A percentile compares a stretch with the other conserved stretches of the same genome.
Evolutionary conservation across 352 stramenopile species (phyloP).

Genomic region (Phytophthora podocarpi): DNA sequence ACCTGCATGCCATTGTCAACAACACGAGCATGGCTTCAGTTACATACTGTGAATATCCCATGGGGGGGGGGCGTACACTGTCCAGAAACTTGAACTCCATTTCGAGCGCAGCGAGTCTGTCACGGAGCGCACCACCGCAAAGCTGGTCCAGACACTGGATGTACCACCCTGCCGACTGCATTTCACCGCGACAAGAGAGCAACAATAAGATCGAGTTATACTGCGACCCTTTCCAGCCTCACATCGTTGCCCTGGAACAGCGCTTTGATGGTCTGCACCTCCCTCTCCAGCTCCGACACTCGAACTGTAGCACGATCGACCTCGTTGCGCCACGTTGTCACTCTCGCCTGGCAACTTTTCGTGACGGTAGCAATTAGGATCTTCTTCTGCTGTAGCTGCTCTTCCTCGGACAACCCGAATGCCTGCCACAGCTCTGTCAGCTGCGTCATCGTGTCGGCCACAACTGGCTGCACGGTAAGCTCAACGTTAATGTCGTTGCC

Average conservation of each 20-base stretch:
- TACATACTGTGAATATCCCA: too few relatives aligned
- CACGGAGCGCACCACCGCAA: slow-evolving; percentile 25
- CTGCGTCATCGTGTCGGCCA: slow-evolving; percentile 15
- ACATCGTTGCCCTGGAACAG: slow-evolving; percentile 41
- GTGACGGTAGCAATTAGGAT: slow-evolving; percentile 26
- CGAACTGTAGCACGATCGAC: slow-evolving; percentile 2
- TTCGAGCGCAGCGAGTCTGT: slow-evolving; percentile 41
- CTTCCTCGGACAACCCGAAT: slow-evolving; percentile 34
- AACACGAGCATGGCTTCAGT: background rate
- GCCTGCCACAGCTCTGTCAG: slow-evolving; percentile 39
- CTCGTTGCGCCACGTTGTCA: slow-evolving; percentile 23
- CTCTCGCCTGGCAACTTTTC: slow-evolving; percentile 18
- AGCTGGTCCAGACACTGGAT: slow-evolving; percentile 19
- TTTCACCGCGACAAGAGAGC: background rate
- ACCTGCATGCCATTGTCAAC: slow-evolving; percentile 15
- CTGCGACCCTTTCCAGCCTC: background rate
- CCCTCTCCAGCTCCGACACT: slow-evolving; percentile 31
- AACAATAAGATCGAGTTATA: background rate
- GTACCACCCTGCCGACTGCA: slow-evolving; percentile 24
- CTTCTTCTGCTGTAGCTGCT: slow-evolving; percentile 39
- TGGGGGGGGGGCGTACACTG: slow-evolving; percentile 32
- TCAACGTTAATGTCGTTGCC: background rate
- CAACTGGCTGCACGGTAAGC: background rate
- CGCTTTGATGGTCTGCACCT: slow-evolving; percentile 41
- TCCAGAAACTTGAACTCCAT: slow-evolving; percentile 49